Conservation (phyloP, 2,329 filamentous ascomycete species). For the Alternaria arbusti region DNA sequence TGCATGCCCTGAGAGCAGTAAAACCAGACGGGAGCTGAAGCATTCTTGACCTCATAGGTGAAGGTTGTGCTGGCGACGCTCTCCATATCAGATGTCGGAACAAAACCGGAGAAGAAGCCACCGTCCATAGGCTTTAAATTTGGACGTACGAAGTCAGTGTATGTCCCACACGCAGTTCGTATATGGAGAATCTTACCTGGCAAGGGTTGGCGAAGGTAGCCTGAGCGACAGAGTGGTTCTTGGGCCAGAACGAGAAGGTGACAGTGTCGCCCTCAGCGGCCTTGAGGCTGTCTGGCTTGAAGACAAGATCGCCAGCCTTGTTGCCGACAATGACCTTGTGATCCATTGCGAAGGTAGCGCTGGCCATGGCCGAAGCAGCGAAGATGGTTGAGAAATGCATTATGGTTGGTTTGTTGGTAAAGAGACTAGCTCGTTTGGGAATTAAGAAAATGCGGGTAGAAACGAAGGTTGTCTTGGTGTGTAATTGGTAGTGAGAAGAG, state of each 20-base stretch:
- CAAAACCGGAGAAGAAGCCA: slow-evolving; percentile 50
- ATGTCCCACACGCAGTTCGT: background rate
- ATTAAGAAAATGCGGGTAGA: slow-evolving; percentile 19
- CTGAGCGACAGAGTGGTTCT: slow-evolving; percentile 50
- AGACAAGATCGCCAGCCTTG: slow-evolving; percentile 33
- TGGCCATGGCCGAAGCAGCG: slow-evolving; percentile 39
- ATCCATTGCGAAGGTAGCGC: slow-evolving; percentile 40
- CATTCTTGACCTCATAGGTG: slow-evolving; percentile 44
- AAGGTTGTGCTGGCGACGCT: slow-evolving; percentile 37
- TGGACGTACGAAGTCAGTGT: background rate
- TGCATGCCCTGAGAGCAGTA: slow-evolving; percentile 50
- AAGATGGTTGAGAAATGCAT: slow-evolving; percentile 49
- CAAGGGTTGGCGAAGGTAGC: slow-evolving; percentile 45
- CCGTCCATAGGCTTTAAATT: slow-evolving; percentile 27
- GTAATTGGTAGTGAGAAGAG: slow-evolving; percentile 40
- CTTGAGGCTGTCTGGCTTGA: slow-evolving; percentile 43
- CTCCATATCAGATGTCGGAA: slow-evolving; percentile 34
- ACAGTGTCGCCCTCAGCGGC: slow-evolving; percentile 48
- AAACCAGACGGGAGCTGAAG: slow-evolving; percentile 48
- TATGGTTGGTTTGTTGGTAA: slow-evolving; percentile 36
- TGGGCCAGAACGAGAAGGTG: slow-evolving; percentile 49
- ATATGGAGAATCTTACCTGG: slow-evolving; percentile 5
- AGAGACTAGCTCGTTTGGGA: slow-evolving; percentile 45
- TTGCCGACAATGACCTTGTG: slow-evolving; percentile 43
- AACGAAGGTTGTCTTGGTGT: slow-evolving; percentile 32